Percentiles rank a stretch among this genome's conserved stretches.
Evolutionary conservation across 768 basidiomycete genomes (phyloP).

Genomic region (Tulasnella calospora): DNA sequence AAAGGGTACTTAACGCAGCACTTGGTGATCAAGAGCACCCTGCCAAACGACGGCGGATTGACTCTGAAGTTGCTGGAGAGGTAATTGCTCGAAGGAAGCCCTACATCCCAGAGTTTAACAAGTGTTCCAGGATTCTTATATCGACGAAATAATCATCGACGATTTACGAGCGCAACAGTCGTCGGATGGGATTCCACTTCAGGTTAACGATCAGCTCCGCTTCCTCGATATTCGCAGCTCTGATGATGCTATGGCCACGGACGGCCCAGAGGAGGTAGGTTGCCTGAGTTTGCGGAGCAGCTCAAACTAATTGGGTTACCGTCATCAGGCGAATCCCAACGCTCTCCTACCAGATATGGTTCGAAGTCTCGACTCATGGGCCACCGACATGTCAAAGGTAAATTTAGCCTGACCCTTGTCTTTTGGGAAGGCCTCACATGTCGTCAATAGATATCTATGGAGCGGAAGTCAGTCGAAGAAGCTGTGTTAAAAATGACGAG

Average conservation of each 20-base stretch:
- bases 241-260: background rate
- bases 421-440: background rate
- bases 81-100: background rate
- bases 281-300: no score
- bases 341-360: constrained; percentile 48
- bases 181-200: constrained; percentile 65
- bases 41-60: constrained; percentile 53
- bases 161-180: constrained; percentile 71
- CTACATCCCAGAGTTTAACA: background rate
- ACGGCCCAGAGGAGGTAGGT: background rate
- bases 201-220: constrained; percentile 80
- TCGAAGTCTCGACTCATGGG: constrained; percentile 53
- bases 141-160: constrained; percentile 70
- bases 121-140: constrained; percentile 35
- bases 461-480: constrained; percentile 60
- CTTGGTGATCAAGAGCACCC: constrained; percentile 41
- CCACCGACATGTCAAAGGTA: constrained; percentile 54
- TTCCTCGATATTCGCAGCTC: constrained; percentile 65
- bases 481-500: constrained; percentile 72
- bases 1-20: constrained; percentile 75
- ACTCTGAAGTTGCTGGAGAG: constrained; percentile 38
- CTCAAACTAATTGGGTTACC: background rate
- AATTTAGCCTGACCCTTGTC: constrained; percentile 26
- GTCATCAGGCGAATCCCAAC: constrained; percentile 47
- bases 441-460: constrained; percentile 54